A percentile compares a stretch with the other conserved stretches of the same genome.
phyloP scores from a whole-genome alignment of 148 eudicot genomes.

The Diospyros lotus region DNA sequence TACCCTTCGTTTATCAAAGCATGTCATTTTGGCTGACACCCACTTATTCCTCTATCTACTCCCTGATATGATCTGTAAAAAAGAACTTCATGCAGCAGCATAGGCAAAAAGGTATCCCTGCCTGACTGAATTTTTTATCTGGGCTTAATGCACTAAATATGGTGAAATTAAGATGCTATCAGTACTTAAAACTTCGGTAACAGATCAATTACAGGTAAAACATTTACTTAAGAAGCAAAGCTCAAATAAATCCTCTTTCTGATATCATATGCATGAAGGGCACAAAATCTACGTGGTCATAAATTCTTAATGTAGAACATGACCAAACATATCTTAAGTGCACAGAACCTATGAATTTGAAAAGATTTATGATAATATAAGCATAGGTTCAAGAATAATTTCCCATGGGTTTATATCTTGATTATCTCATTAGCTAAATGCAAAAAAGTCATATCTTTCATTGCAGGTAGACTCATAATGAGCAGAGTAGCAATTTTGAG shows the following conservation, averaged over 20 bases:
- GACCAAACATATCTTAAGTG: neutral
- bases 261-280: neutral
- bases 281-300: neutral
- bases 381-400: neutral
- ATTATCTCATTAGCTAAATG: neutral
- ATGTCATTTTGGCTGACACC: neutral
- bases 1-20: constrained; percentile 20
- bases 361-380: neutral
- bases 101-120: neutral
- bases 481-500: neutral
- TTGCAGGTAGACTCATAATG: neutral
- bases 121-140: no score
- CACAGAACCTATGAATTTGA: neutral
- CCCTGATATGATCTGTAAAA: neutral
- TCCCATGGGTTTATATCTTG: neutral
- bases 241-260: neutral
- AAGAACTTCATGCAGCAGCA: neutral
- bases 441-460: neutral
- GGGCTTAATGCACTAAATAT: no score
- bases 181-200: no score
- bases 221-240: neutral
- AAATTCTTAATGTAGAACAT: neutral
- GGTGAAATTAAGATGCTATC: no score
- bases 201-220: neutral
- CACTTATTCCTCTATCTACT: neutral